phyloP scores from a whole-genome alignment of 1,284 basidiomycete species.

The Irpex sp. region DNA sequence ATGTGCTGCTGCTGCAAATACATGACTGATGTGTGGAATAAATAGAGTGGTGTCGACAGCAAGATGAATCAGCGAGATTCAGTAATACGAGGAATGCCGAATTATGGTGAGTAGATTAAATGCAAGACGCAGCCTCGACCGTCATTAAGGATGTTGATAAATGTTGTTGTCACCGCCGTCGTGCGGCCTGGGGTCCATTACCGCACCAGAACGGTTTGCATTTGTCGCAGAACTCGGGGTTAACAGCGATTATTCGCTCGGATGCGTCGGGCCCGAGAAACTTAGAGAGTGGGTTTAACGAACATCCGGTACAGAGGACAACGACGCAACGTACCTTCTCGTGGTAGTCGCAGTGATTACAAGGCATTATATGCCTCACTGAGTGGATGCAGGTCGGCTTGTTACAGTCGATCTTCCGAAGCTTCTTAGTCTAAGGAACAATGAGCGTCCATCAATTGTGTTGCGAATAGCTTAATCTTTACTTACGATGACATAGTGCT shows the following conservation, averaged over 20 bases:
- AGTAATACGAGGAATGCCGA: constrained; percentile 1
- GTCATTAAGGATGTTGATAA: neutral
- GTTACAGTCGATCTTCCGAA: constrained; percentile 60
- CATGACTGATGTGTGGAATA: constrained; percentile 5
- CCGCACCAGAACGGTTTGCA: constrained; percentile 58
- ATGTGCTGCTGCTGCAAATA: neutral
- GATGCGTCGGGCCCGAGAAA: constrained; percentile 65
- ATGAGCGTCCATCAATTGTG: constrained; percentile 10
- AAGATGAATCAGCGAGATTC: neutral
- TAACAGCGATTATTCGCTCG: constrained; percentile 52
- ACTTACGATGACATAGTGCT: constrained; percentile 55
- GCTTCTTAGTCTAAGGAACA: constrained; percentile 47
- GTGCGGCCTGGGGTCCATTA: constrained; percentile 12
- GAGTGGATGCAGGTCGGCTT: constrained; percentile 60
- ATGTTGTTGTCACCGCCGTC: neutral
- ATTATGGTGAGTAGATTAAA: constrained; percentile 6
- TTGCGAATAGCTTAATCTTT: constrained; percentile 2
- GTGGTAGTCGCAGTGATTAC: constrained; percentile 56
- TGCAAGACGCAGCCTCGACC: neutral
- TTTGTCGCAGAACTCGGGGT: constrained; percentile 53
- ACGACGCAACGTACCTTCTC: constrained; percentile 20
- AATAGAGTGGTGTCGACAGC: constrained; percentile 7
- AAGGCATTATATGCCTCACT: constrained; percentile 44
- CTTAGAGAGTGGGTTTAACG: constrained; percentile 30
- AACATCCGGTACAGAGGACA: neutral